Conservation (phyloP, 2,329 filamentous ascomycete genomes). For the Botrytis cinerea region DNA sequence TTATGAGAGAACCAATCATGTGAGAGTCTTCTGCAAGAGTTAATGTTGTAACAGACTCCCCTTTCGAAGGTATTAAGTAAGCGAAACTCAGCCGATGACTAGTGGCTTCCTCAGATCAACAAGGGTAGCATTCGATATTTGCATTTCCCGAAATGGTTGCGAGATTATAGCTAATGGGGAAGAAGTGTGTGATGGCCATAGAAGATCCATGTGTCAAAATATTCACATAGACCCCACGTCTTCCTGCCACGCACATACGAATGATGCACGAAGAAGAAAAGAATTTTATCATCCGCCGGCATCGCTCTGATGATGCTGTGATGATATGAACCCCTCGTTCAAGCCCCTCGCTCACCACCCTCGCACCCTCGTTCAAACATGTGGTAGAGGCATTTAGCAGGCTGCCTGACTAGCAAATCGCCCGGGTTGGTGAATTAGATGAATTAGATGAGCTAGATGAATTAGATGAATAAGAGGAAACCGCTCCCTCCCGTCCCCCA, state of each 20-base stretch:
- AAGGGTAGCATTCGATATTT: neutral
- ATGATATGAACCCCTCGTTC: neutral
- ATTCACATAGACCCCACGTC: neutral
- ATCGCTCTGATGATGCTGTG: neutral
- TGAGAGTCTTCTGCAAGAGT: neutral
- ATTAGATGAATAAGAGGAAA: neutral
- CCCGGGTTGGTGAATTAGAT: neutral
- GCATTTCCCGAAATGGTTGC: neutral
- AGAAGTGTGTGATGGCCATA: neutral
- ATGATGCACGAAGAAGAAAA: conserved; percentile 14
- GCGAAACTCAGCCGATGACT: neutral
- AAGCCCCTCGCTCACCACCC: neutral
- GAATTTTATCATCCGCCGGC: conserved; percentile 8
- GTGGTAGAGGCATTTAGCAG: neutral
- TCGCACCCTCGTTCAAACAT: neutral
- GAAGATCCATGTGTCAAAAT: conserved; percentile 1
- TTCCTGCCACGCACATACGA: conserved; percentile 10
- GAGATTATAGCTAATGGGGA: neutral
- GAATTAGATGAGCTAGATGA: neutral
- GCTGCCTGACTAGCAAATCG: neutral
- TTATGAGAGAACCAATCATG: neutral
- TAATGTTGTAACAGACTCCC: neutral
- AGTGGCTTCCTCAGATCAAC: neutral
- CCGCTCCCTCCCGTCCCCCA: neutral
- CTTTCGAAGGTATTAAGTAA: conserved; percentile 12